Evolutionary conservation across 306 rosid genomes (phyloP).

Genomic region (Dalbergia cultrata): DNA sequence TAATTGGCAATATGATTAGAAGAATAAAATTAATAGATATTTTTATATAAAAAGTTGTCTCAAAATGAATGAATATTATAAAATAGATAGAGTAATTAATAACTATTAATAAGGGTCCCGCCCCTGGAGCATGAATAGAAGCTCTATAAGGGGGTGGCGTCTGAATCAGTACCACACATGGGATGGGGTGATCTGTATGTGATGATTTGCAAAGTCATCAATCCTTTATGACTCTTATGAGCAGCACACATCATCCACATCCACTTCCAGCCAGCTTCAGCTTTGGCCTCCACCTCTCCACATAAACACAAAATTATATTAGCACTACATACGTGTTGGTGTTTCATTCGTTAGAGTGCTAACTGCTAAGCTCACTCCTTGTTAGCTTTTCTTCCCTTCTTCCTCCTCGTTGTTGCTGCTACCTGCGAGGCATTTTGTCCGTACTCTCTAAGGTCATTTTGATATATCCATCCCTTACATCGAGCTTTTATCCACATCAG

Average conservation of each 20-base stretch:
- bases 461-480: constrained; percentile 22
- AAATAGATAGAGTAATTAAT: not conserved
- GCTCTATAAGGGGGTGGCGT: constrained; percentile 43
- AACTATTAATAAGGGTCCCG: constrained; percentile 29
- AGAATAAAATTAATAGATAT: too few relatives aligned
- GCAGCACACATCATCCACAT: too few relatives aligned
- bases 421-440: not conserved
- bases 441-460: constrained; percentile 15
- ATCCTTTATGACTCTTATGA: not conserved
- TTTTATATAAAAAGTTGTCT: too few relatives aligned
- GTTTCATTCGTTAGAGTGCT: constrained; percentile 32
- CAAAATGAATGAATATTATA: too few relatives aligned
- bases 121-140: constrained; percentile 29
- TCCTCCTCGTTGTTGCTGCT: not conserved
- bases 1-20: too few relatives aligned
- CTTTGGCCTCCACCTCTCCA: not conserved
- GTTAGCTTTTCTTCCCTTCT: constrained; percentile 12
- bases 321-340: constrained; percentile 28
- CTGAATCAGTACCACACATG: constrained; percentile 50
- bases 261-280: not conserved
- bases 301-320: constrained; percentile 27
- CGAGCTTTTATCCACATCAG: constrained; percentile 34
- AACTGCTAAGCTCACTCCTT: not conserved
- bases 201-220: constrained; percentile 27
- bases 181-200: not conserved